Evolutionary conservation across 1,284 basidiomycete species (phyloP).

Genomic region (Pyrrhoderma lamaoense): DNA sequence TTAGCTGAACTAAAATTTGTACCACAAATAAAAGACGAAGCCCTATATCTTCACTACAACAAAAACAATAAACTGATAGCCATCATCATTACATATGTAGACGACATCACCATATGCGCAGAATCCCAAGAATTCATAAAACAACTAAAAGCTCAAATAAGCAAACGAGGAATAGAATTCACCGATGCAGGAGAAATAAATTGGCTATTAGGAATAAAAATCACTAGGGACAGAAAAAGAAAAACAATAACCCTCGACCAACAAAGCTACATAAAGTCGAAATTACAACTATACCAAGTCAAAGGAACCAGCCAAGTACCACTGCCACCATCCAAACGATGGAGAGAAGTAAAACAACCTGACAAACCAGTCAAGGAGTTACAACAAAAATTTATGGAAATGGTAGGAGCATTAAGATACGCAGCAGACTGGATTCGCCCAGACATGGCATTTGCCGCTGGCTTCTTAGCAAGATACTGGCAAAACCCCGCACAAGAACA

Average conservation of each 20-base stretch:
- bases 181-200: conserved; percentile 5
- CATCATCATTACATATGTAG: conserved; percentile 19
- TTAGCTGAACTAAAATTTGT: conserved; percentile 23
- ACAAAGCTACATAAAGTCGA: conserved; percentile 22
- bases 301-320: not conserved
- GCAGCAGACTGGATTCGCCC: conserved; percentile 25
- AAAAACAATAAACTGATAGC: conserved; percentile 1
- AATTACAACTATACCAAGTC: conserved; percentile 22
- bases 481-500: conserved; percentile 15
- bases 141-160: conserved; percentile 28
- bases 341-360: not conserved
- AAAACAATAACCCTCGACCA: conserved; percentile 28
- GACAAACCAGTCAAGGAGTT: conserved; percentile 25
- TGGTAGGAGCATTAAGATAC: conserved; percentile 29
- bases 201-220: conserved; percentile 1
- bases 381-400: too few species aligned
- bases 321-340: too few species aligned
- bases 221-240: conserved; percentile 17
- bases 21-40: conserved; percentile 24
- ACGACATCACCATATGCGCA: conserved; percentile 7
- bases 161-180: conserved; percentile 22
- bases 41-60: conserved; percentile 24
- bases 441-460: conserved; percentile 17
- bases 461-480: conserved; percentile 16
- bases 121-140: conserved; percentile 21